Base-by-base conservation (phyloP, 2,329 filamentous ascomycete species). In the Ceratocystiopsis sp. region DNA sequence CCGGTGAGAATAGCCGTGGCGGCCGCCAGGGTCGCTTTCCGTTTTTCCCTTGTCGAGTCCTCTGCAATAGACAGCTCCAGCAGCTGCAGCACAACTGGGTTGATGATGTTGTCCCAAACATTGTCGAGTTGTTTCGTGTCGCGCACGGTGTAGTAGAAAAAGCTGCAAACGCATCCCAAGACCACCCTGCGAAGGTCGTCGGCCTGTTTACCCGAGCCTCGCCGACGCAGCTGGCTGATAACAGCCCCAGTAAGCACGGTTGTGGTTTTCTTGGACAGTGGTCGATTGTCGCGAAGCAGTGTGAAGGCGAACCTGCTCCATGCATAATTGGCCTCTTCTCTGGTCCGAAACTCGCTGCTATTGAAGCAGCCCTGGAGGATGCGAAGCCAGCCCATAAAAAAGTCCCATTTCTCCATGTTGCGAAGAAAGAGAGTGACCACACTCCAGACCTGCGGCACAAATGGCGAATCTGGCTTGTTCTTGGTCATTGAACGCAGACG, bases 401-500 rank as follows among this genome's bases (percentile, higher is more conserved):
- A 74, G 32, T 78, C 68, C 83, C 89, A 96, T 62, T 56, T 78
- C 50, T 64, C 75, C 54, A 65, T 76, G 59, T 61, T 75, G 61
- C 81, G 76, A 40, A 95, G 65, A 44, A 94, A 75, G 2, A 94
- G 68, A 8, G 89, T 75, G 3, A 93, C 66, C 34, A 85, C 73
- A 46, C 82, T 81, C 89, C 89, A 96, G 18, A 96, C 84, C 50
- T 86, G 82, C 7, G 91, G 87, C 1, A 93, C 86, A 35, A 75
- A 67, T 0, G 68, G 59, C 11, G 73, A 74, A 18, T 74, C 70
- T 13, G 76, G 71, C 49, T 68, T 76, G 40, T 71, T 67, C 49
- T 76, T 71, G 21, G 80, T 67, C 77, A 91, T 84, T 12, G 68
- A 65, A 44, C 71, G 71, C 42, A 96, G 65, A 32, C 75, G 72